phyloP scores from a whole-genome alignment of 2,329 filamentous ascomycete species.

The Paecilomyces sp. region DNA sequence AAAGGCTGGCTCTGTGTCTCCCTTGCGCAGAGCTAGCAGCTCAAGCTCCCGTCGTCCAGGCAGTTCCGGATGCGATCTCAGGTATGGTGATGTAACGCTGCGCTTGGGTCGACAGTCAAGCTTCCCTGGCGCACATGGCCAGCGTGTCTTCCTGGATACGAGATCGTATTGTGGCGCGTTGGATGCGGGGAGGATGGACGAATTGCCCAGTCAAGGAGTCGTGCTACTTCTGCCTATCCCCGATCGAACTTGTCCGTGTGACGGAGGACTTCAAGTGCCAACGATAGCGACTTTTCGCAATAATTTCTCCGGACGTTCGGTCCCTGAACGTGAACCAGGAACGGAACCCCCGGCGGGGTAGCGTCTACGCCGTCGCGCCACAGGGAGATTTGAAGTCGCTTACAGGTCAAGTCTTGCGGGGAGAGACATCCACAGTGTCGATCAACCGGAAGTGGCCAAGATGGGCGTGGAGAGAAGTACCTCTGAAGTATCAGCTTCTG shows the following conservation, averaged over 20 bases:
- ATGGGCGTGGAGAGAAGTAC: neutral
- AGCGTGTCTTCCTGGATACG: neutral
- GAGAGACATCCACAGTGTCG: neutral
- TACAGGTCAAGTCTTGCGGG: neutral
- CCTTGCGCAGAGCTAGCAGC: neutral
- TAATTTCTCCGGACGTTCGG: neutral
- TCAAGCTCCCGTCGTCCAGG: neutral
- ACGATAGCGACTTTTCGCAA: neutral
- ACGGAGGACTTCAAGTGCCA: neutral
- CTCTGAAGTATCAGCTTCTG: neutral
- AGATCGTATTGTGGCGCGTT: neutral
- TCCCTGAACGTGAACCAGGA: neutral
- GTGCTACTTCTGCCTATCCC: neutral
- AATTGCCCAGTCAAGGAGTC: neutral
- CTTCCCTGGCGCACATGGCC: neutral
- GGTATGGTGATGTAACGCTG: constrained; percentile 1
- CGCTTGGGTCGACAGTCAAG: neutral
- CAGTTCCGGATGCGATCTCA: neutral
- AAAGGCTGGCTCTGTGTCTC: neutral
- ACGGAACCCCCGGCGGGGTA: neutral
- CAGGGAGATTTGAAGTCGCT: neutral
- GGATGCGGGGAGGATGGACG: neutral
- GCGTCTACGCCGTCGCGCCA: neutral
- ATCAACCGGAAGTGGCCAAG: neutral
- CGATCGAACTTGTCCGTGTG: neutral